A percentile compares a stretch with the other conserved stretches of the same genome.
These are phyloP conservation scores for Fusarium penzigii DNA, from an alignment of 2,329 filamentous ascomycete genomes.

Conservation along the genomic window DNA sequence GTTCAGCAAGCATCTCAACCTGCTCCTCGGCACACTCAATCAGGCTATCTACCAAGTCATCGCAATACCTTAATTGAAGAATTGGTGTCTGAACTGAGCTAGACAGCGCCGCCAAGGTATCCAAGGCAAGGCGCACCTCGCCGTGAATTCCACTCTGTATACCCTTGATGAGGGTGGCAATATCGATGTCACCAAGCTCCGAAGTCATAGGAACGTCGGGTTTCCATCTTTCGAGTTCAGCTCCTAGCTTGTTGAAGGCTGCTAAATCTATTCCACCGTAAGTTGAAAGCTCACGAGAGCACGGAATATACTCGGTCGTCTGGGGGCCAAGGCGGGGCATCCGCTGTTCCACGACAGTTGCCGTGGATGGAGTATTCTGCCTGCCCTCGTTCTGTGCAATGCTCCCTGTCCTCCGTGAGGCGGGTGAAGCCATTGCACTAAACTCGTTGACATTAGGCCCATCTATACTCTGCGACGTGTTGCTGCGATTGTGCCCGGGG, in stretches of 20 bases:
- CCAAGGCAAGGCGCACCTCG: conserved; percentile 87
- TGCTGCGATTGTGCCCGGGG: conserved; percentile 44
- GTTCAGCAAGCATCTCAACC: conserved; percentile 78
- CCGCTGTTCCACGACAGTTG: conserved; percentile 29
- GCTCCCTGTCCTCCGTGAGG: conserved; percentile 42
- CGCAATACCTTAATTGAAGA: conserved; percentile 70
- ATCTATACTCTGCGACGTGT: conserved; percentile 54
- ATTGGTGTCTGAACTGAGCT: conserved; percentile 66
- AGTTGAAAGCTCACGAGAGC: conserved; percentile 54
- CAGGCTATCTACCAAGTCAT: conserved; percentile 85
- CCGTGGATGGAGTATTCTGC: conserved; percentile 21
- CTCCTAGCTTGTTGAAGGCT: conserved; percentile 63
- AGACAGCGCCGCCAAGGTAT: conserved; percentile 72
- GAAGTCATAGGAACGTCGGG: conserved; percentile 73
- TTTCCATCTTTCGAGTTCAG: conserved; percentile 66
- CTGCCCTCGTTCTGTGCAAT: conserved; percentile 40
- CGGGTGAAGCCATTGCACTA: conserved; percentile 46
- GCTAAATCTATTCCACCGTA: conserved; percentile 74
- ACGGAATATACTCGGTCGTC: conserved; percentile 57
- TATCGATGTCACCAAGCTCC: conserved; percentile 86
- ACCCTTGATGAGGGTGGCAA: conserved; percentile 85
- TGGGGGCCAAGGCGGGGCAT: conserved; percentile 44
- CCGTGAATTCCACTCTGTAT: conserved; percentile 86
- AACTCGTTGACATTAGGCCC: conserved; percentile 39
- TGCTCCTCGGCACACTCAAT: conserved; percentile 92